Percentiles rank a stretch among this genome's conserved stretches.
phyloP scores from a whole-genome alignment of 208 protist species.

The Endotrypanum monterogeii region DNA sequence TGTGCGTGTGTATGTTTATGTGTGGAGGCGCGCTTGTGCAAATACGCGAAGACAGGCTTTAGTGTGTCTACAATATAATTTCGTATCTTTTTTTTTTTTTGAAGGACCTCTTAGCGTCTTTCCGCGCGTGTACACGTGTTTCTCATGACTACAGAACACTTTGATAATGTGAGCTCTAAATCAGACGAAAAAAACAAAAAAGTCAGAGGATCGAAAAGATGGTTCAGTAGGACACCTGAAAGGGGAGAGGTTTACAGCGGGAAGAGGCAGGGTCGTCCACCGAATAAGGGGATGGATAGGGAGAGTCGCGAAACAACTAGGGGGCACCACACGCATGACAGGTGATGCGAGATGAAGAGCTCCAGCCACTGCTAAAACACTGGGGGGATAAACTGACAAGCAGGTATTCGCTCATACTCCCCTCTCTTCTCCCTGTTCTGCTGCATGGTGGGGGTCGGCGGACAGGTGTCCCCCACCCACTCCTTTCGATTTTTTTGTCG shows the following conservation, averaged over 20 bases:
- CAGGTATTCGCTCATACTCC: no score
- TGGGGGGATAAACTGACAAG: no score
- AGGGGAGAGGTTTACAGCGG: not conserved
- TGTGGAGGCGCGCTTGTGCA: not conserved
- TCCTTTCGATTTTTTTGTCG: not conserved
- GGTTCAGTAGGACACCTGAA: not conserved
- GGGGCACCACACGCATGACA: not conserved
- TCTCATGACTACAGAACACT: no score
- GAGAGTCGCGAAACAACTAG: not conserved
- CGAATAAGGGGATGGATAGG: not conserved
- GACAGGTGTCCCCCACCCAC: no score
- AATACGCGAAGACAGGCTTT: not conserved
- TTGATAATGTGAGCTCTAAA: no score
- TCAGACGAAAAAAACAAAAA: not conserved
- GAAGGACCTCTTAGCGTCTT: no score
- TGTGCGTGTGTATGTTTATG: not conserved
- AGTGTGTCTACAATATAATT: not conserved
- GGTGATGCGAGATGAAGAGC: not conserved
- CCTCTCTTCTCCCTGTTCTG: no score
- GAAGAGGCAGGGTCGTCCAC: not conserved
- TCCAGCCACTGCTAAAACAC: not conserved
- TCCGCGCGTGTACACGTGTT: no score
- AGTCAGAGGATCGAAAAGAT: not conserved
- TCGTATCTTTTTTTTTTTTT: no score
- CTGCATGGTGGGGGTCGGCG: no score